Evolutionary conservation across 2,329 filamentous ascomycete genomes (phyloP).

Genomic region (Tolypocladium tropicale): DNA sequence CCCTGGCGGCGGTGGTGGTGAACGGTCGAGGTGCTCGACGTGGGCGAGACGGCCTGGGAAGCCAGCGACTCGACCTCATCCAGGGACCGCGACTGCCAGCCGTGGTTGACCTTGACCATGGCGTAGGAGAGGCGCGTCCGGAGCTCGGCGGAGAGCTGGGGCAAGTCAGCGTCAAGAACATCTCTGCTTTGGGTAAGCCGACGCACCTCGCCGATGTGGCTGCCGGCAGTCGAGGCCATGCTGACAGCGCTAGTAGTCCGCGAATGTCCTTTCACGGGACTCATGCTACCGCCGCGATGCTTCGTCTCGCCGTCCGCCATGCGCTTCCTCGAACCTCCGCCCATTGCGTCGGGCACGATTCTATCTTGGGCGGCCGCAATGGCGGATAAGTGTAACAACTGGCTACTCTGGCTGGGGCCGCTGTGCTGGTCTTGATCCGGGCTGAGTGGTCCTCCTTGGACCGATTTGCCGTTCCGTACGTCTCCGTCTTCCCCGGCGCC

Average conservation of each 20-base stretch:
- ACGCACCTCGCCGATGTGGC: conserved; percentile 69
- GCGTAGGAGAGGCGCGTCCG: conserved; percentile 82
- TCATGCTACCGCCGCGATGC: conserved; percentile 31
- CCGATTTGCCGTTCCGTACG: background rate
- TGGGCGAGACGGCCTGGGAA: conserved; percentile 56
- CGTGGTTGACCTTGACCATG: conserved; percentile 86
- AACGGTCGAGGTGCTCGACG: conserved; percentile 46
- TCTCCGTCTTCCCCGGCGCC: too few relatives aligned
- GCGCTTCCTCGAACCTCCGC: conserved; percentile 51
- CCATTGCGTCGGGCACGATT: conserved; percentile 27
- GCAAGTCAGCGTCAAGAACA: background rate
- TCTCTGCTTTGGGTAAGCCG: background rate
- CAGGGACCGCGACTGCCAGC: conserved; percentile 71
- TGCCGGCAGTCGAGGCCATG: conserved; percentile 47
- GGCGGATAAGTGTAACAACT: conserved; percentile 47
- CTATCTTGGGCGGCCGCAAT: conserved; percentile 44
- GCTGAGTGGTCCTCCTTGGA: background rate
- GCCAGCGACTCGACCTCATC: conserved; percentile 68
- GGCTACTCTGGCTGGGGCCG: conserved; percentile 35
- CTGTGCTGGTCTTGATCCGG: conserved; percentile 6
- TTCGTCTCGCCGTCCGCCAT: conserved; percentile 70
- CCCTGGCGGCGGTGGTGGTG: conserved; percentile 39
- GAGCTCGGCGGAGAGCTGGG: conserved; percentile 65
- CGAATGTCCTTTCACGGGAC: conserved; percentile 48
- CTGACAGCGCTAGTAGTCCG: conserved; percentile 62